Percentiles rank a stretch among this genome's conserved stretches.
phyloP scores from a whole-genome alignment of 2,329 filamentous ascomycete genomes.

The Knufia fluminis region DNA sequence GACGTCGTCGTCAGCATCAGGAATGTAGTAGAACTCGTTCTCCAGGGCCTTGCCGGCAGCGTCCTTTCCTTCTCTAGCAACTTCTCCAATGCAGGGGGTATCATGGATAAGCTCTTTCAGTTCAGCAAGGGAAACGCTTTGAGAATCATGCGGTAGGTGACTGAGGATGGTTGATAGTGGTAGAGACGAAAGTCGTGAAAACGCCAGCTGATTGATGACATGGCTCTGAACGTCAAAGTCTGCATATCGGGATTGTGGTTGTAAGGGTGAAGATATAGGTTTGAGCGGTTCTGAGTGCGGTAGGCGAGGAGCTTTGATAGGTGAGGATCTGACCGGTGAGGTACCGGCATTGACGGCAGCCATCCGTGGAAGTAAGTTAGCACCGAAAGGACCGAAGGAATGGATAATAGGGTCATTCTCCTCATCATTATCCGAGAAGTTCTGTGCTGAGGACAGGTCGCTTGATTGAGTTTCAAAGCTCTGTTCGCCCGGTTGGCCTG shows the following conservation, averaged over 20 bases:
- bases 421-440: conserved; percentile 73
- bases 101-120: conserved; percentile 64
- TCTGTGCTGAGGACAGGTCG: conserved; percentile 24
- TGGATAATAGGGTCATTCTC: conserved; percentile 91
- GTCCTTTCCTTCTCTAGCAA: conserved; percentile 84
- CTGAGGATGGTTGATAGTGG: conserved; percentile 82
- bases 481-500: conserved; percentile 21
- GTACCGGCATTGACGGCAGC: conserved; percentile 62
- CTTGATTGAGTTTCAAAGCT: conserved; percentile 18
- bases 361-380: conserved; percentile 72
- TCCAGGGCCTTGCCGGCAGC: conserved; percentile 87
- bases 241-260: conserved; percentile 27
- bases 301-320: conserved; percentile 24
- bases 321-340: conserved; percentile 42
- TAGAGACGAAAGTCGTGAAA: conserved; percentile 82
- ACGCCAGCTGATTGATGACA: conserved; percentile 89
- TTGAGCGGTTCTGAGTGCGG: conserved; percentile 29
- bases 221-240: conserved; percentile 57
- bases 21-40: conserved; percentile 94
- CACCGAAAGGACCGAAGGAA: conserved; percentile 84
- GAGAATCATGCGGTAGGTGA: conserved; percentile 57
- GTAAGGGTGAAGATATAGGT: conserved; percentile 26
- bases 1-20: conserved; percentile 73
- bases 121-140: conserved; percentile 49
- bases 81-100: conserved; percentile 75